Conservation (phyloP, 2,329 filamentous ascomycete species). For the Venturia aucupariae region DNA sequence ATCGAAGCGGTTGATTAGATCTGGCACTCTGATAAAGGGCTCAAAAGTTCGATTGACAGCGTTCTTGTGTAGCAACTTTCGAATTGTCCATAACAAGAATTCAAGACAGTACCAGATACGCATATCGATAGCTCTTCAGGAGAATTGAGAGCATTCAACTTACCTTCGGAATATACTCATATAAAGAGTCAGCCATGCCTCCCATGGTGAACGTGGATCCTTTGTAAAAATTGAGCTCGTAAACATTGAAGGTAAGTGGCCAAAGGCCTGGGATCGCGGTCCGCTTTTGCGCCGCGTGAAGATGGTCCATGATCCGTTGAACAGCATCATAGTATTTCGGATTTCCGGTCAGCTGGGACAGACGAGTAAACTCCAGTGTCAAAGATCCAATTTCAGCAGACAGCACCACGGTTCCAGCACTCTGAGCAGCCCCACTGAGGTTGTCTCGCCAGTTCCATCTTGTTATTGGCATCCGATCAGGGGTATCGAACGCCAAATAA, state of each 20-base stretch:
- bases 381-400: conserved; percentile 30
- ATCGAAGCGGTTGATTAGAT: neutral
- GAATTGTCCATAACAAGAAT: neutral
- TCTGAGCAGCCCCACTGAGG: conserved; percentile 17
- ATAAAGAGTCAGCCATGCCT: conserved; percentile 47
- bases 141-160: neutral
- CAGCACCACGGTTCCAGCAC: conserved; percentile 24
- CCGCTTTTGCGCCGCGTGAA: conserved; percentile 27
- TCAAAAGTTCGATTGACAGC: neutral
- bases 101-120: neutral
- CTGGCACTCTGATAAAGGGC: neutral
- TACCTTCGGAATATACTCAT: conserved; percentile 49
- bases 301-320: conserved; percentile 26
- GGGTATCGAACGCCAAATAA: conserved; percentile 36
- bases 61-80: neutral
- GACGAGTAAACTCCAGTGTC: conserved; percentile 31
- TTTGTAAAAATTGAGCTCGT: conserved; percentile 22
- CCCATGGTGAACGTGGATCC: conserved; percentile 41
- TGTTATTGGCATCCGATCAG: conserved; percentile 32
- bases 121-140: neutral
- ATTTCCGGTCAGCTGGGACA: conserved; percentile 30
- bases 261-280: conserved; percentile 30
- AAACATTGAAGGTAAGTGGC: conserved; percentile 26
- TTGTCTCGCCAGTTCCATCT: conserved; percentile 32
- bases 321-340: conserved; percentile 31